Evolutionary conservation across 2,329 filamentous ascomycete species (phyloP).

Genomic region (Talaromyces amestolkiae): DNA sequence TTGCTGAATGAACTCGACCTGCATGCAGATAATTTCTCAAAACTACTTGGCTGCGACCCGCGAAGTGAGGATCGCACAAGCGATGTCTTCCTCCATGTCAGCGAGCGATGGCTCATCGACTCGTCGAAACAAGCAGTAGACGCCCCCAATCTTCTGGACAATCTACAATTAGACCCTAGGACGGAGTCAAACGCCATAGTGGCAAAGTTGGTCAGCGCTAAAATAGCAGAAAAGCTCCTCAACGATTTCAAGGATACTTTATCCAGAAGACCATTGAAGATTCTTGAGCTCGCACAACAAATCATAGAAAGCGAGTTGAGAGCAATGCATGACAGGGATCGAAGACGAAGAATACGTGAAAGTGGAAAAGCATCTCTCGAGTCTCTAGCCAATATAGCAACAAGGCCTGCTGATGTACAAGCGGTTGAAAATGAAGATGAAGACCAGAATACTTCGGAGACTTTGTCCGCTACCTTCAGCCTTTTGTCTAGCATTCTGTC

Average conservation of each 20-base stretch:
- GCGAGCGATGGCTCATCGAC: constrained; percentile 41
- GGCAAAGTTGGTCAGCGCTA: constrained; percentile 41
- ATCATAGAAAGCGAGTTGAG: constrained; percentile 39
- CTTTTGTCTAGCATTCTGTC: constrained; percentile 44
- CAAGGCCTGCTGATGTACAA: constrained; percentile 22
- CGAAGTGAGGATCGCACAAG: constrained; percentile 40
- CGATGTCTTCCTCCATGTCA: constrained; percentile 44
- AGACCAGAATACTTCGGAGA: constrained; percentile 34
- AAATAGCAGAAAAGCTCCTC: constrained; percentile 42
- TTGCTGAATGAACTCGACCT: constrained; percentile 36
- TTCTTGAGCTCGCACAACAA: constrained; percentile 43
- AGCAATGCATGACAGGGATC: constrained; percentile 17
- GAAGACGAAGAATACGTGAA: constrained; percentile 9
- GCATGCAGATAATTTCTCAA: constrained; percentile 39
- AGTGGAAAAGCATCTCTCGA: constrained; percentile 32
- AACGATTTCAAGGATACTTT: constrained; percentile 44
- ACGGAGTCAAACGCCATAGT: constrained; percentile 31
- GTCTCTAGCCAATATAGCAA: constrained; percentile 35
- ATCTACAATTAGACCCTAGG: constrained; percentile 20
- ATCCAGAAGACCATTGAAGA: constrained; percentile 39
- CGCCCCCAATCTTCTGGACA: constrained; percentile 17
- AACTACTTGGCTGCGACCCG: constrained; percentile 39
- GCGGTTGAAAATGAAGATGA: constrained; percentile 16
- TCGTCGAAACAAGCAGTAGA: constrained; percentile 19
- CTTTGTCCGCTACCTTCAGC: constrained; percentile 42